phyloP scores from a whole-genome alignment of 495 filamentous ascomycete genomes.

The Hypoxylon subgilvum region DNA sequence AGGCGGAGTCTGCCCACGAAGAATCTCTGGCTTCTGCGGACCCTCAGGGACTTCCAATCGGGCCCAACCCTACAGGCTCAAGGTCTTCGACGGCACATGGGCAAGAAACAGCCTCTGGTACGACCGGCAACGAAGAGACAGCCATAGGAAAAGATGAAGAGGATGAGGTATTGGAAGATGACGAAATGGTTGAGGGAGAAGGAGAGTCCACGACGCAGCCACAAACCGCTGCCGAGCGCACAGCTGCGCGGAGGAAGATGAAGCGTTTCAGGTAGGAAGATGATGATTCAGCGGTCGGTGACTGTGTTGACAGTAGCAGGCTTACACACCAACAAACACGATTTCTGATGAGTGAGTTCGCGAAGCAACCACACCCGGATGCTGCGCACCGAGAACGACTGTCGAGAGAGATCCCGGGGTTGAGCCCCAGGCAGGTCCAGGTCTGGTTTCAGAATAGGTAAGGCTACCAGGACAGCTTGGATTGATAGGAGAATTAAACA shows the following conservation, averaged over 20 bases:
- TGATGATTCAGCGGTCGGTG: not conserved
- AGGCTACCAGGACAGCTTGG: conserved; percentile 36
- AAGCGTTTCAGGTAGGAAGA: conserved; percentile 85
- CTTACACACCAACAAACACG: conserved; percentile 96
- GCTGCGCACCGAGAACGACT: conserved; percentile 89
- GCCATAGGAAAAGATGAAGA: conserved; percentile 59
- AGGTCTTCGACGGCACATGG: conserved; percentile 49
- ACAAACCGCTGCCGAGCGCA: conserved; percentile 71
- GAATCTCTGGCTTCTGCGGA: conserved; percentile 53
- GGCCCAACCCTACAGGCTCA: conserved; percentile 50
- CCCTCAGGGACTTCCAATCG: conserved; percentile 48
- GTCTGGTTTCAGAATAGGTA: conserved; percentile 99
- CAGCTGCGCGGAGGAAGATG: conserved; percentile 89
- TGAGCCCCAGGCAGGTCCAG: conserved; percentile 93
- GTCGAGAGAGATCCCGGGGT: conserved; percentile 88
- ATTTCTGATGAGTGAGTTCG: conserved; percentile 97
- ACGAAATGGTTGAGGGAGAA: conserved; percentile 57
- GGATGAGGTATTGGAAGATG: conserved; percentile 59
- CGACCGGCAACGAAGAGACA: conserved; percentile 52
- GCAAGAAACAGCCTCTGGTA: conserved; percentile 39
- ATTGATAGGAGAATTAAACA: conserved; percentile 38
- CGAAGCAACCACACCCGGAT: conserved; percentile 92
- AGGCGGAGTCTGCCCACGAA: conserved; percentile 50
- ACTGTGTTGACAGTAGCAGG: conserved; percentile 52
- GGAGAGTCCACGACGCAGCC: conserved; percentile 54